Conservation (phyloP, 768 basidiomycete genomes). For the Suillus subalutaceus region DNA sequence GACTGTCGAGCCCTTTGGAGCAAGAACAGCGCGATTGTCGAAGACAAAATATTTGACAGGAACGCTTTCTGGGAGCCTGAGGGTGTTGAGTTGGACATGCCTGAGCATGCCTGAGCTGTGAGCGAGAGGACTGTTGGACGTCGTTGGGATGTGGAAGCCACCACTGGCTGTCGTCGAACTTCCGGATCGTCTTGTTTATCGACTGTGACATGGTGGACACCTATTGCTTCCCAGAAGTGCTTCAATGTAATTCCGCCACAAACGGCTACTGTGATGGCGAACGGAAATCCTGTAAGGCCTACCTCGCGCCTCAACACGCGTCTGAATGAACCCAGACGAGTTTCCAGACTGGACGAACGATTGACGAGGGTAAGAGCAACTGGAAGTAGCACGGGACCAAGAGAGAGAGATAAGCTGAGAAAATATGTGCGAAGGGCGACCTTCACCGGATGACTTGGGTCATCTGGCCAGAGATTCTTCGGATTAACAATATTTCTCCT, state of each 20-base stretch:
- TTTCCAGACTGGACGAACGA: slow-evolving; percentile 28
- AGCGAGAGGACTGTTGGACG: neutral
- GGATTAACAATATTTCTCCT: slow-evolving; percentile 5
- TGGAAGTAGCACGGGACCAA: slow-evolving; percentile 67
- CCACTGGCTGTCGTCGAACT: neutral
- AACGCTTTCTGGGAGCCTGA: slow-evolving; percentile 52
- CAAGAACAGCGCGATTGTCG: slow-evolving; percentile 57
- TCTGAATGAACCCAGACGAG: slow-evolving; percentile 15
- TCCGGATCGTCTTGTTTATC: neutral
- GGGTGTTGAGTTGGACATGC: slow-evolving; percentile 35
- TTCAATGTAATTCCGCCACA: slow-evolving; percentile 64
- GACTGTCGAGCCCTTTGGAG: slow-evolving; percentile 51
- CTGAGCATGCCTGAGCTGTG: slow-evolving; percentile 1
- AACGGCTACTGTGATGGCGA: slow-evolving; percentile 61
- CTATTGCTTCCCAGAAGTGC: slow-evolving; percentile 42
- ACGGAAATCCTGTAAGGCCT: slow-evolving; percentile 66
- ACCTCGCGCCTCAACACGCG: slow-evolving; percentile 59
- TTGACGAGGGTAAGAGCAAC: slow-evolving; percentile 43
- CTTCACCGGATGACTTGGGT: slow-evolving; percentile 54
- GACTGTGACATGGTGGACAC: slow-evolving; percentile 2
- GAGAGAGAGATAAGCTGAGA: slow-evolving; percentile 62
- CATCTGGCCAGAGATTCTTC: slow-evolving; percentile 26
- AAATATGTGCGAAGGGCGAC: slow-evolving; percentile 69
- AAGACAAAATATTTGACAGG: slow-evolving; percentile 57
- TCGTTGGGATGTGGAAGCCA: neutral